These are phyloP conservation scores for Vitis amurensis DNA, from an alignment of 164 flowering plant species.

Conservation along the genomic window DNA sequence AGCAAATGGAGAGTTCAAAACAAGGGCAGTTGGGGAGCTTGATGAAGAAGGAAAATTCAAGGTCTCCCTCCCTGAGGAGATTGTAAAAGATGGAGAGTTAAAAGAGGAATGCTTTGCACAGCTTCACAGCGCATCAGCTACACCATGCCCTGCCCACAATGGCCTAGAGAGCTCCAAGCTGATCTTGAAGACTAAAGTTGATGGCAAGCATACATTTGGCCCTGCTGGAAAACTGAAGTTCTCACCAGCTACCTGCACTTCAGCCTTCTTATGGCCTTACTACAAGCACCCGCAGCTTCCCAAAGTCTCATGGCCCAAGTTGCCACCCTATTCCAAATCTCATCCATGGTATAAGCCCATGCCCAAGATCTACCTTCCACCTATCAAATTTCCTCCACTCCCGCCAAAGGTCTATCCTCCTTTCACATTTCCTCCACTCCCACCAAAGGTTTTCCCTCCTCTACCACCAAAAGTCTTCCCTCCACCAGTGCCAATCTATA, in stretches of 20 bases:
- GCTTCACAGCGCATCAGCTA: slow-evolving; percentile 56
- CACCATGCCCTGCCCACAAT: slow-evolving; percentile 57
- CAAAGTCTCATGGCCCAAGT: slow-evolving; percentile 15
- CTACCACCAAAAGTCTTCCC: slow-evolving; percentile 13
- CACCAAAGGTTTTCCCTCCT: too few relatives aligned
- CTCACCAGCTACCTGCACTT: slow-evolving; percentile 57
- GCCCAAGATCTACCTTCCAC: slow-evolving; percentile 6
- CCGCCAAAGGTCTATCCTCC: too few relatives aligned
- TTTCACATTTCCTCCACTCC: too few relatives aligned
- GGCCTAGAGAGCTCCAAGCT: slow-evolving; percentile 57
- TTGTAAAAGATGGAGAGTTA: slow-evolving; percentile 44
- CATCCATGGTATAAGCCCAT: not conserved
- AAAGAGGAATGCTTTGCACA: slow-evolving; percentile 80
- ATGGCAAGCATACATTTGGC: slow-evolving; percentile 47
- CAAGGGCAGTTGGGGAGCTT: slow-evolving; percentile 53
- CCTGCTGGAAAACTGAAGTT: slow-evolving; percentile 50
- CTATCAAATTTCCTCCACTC: not conserved
- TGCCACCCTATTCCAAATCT: slow-evolving; percentile 14
- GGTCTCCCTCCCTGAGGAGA: slow-evolving; percentile 47
- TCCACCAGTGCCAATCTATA: slow-evolving; percentile 9
- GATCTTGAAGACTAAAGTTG: slow-evolving; percentile 31
- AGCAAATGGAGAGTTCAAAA: slow-evolving; percentile 42
- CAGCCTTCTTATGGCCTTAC: slow-evolving; percentile 63
- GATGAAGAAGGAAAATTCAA: slow-evolving; percentile 68
- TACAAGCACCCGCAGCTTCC: slow-evolving; percentile 41